A percentile compares a stretch with the other conserved stretches of the same genome.
Evolutionary conservation across 306 rosid species (phyloP).

Genomic region (Castanea mollissima): DNA sequence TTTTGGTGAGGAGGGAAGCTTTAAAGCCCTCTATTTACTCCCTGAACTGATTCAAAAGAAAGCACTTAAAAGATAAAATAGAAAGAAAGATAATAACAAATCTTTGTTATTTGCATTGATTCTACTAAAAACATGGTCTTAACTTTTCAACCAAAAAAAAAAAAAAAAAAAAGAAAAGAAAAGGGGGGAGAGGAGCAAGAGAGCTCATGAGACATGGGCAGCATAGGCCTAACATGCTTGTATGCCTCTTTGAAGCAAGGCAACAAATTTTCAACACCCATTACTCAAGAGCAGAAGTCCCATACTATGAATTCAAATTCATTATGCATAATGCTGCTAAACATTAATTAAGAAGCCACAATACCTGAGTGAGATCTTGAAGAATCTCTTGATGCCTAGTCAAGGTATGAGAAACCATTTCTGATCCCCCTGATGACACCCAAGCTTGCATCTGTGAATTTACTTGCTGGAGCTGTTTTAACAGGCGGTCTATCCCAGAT

Average conservation of each 20-base stretch:
- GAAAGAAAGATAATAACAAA: background rate
- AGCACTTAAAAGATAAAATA: background rate
- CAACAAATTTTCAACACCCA: slow-evolving; percentile 6
- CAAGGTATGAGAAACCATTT: slow-evolving; percentile 97
- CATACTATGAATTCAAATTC: background rate
- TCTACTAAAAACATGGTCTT: background rate
- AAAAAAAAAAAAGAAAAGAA: background rate
- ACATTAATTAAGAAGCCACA: slow-evolving; percentile 11
- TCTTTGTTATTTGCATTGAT: background rate
- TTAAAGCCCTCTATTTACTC: background rate
- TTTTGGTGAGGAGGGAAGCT: background rate
- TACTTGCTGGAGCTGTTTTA: slow-evolving; percentile 91
- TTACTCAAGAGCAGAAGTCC: slow-evolving; percentile 2
- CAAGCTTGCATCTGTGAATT: slow-evolving; percentile 97
- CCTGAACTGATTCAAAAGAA: background rate
- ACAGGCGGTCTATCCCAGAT: slow-evolving; percentile 68
- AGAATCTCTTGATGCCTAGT: slow-evolving; percentile 98
- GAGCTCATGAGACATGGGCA: slow-evolving; percentile 1
- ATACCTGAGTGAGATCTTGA: slow-evolving; percentile 97
- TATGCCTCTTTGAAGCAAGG: background rate
- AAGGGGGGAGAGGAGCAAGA: background rate
- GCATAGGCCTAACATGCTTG: slow-evolving; percentile 17
- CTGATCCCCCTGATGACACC: slow-evolving; percentile 96
- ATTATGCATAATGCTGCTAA: background rate
- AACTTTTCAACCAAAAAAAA: background rate